Base-by-base conservation (phyloP, 2,329 filamentous ascomycete genomes). In the Davidsoniella australis region DNA sequence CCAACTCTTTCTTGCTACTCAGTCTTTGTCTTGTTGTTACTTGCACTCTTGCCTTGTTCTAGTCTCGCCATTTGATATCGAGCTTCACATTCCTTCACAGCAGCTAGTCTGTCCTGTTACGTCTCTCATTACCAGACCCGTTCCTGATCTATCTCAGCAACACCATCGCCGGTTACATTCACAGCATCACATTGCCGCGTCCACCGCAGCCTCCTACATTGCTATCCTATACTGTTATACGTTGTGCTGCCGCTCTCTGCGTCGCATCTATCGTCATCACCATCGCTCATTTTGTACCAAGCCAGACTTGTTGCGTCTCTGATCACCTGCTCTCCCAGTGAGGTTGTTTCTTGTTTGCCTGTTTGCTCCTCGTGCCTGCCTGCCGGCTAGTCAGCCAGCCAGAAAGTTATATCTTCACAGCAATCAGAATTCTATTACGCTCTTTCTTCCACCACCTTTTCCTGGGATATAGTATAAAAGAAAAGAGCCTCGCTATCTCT, bases 81-180 rank as follows among this genome's bases (percentile, higher is more conserved):
- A 16, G 18, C 29, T 24, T 33, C 29, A 49, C 47, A 50, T 50
- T 50, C 41, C 41, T 50, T 45, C 20, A 9, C 14, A 47, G 47
- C 44, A 51, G 43, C 49, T 36, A 43, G 49, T 29, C 49, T 51
- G 39, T 47, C 47, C 42, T 50, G 23, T 41, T 48, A 33, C 26
- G 26, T 33, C 26, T 33, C 26, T 37, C 29, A 16, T 44, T 39
- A 26, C 20, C 24, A 23, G 41, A 23, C 9, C 23, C 38, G 36
- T 24, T 49, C 16, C 43, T 44, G 17, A 44, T 23, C n/a, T 40
- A 16, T 16, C 38, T 20, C 38, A 20, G 38, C 38, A 17, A 41
- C 26, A 33, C 26, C 26, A 33, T 33, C 26, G n/a, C 38, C 18
- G 38, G n/a, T 41, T 16, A 20, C 38, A 7, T 17, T 18, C 7